These are phyloP conservation scores for Solanum peruvianum DNA, from an alignment of 257 asterid genomes.

Conservation along the genomic window DNA sequence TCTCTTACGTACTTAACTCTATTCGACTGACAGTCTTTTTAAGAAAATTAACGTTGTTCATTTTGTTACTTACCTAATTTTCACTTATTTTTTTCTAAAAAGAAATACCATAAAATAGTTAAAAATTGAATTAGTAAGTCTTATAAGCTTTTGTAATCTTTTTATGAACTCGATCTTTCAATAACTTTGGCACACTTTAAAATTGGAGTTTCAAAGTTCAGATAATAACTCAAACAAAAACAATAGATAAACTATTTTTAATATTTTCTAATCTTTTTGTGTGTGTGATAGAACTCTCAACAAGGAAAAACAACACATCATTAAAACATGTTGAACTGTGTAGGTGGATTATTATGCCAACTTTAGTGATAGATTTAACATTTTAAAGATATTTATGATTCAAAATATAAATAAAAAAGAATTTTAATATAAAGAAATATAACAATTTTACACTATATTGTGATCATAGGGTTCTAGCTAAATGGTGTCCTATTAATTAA, in stretches of 20 bases:
- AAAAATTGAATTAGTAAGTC: too few relatives aligned
- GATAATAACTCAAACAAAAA: neutral
- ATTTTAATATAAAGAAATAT: too few relatives aligned
- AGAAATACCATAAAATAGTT: neutral
- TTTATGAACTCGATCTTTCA: neutral
- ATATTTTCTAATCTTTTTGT: too few relatives aligned
- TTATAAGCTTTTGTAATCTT: too few relatives aligned
- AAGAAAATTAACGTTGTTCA: neutral
- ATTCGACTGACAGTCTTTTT: neutral
- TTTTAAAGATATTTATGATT: neutral
- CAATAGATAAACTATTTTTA: too few relatives aligned
- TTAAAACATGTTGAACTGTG: too few relatives aligned
- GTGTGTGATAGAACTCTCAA: neutral
- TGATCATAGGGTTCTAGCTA: neutral
- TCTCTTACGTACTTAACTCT: neutral
- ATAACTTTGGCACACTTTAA: neutral
- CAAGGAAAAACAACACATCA: neutral
- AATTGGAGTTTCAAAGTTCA: neutral
- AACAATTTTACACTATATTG: neutral
- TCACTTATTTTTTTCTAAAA: neutral
- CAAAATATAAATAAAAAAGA: too few relatives aligned
- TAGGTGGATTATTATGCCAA: neutral
- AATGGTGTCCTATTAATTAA: neutral
- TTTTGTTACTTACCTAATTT: too few relatives aligned
- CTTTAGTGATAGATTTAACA: fast-evolving